Conservation (phyloP, 257 asterid genomes). For the Penstemon davidsonii region DNA sequence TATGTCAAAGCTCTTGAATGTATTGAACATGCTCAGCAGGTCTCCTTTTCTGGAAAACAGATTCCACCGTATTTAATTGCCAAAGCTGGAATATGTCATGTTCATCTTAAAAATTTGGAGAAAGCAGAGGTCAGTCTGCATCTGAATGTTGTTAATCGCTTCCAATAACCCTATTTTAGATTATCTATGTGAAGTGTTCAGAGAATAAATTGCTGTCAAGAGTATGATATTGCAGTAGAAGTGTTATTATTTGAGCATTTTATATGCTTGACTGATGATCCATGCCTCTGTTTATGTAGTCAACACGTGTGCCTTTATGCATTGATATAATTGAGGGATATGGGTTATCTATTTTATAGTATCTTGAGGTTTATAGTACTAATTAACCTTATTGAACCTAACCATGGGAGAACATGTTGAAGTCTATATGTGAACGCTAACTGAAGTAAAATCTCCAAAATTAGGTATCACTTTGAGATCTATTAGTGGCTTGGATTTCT, state of each 20-base stretch:
- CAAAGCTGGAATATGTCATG: conserved; percentile 78
- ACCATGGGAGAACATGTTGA: too few relatives aligned
- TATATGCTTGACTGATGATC: neutral
- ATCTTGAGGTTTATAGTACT: too few relatives aligned
- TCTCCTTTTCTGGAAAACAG: conserved; percentile 43
- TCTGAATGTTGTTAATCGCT: conserved; percentile 14
- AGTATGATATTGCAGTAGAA: neutral
- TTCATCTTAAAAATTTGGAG: conserved; percentile 65
- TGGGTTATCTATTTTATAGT: neutral
- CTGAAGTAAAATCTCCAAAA: too few relatives aligned
- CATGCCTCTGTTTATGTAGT: conserved; percentile 1
- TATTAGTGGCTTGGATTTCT: too few relatives aligned
- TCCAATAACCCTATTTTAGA: neutral
- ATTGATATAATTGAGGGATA: neutral
- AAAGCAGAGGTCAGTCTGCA: conserved; percentile 56
- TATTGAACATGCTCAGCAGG: conserved; percentile 52
- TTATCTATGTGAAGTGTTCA: neutral
- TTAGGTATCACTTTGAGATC: too few relatives aligned
- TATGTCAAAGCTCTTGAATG: conserved; percentile 64
- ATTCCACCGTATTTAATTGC: conserved; percentile 46
- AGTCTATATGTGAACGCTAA: too few relatives aligned
- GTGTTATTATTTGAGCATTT: conserved; percentile 6
- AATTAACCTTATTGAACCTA: too few relatives aligned
- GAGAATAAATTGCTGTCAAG: neutral
- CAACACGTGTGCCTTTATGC: neutral